These are phyloP conservation scores for Dictyostelium citrinum DNA, from an alignment of 78 protist species.

Conservation along the genomic window DNA sequence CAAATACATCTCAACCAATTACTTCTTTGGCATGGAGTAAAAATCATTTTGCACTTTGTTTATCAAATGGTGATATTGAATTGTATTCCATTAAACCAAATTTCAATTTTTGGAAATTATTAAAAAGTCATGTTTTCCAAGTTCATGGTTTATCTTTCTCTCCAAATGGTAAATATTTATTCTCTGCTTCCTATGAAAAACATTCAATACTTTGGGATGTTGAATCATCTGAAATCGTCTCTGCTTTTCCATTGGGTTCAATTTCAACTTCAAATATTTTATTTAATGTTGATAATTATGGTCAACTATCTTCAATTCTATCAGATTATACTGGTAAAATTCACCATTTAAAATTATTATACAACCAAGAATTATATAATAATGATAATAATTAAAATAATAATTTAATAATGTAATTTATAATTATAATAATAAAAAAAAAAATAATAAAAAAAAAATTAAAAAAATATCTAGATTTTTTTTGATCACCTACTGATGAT, in stretches of 20 bases:
- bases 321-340: conserved; percentile 75
- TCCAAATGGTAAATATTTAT: conserved; percentile 23
- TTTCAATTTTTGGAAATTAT: not conserved
- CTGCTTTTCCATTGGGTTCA: conserved; percentile 38
- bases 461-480: not conserved
- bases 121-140: conserved; percentile 13
- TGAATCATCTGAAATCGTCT: not conserved
- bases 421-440: not conserved
- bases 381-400: too few relatives aligned
- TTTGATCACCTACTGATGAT: not conserved
- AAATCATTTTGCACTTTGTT: conserved; percentile 13
- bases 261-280: conserved; percentile 58
- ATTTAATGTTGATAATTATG: not conserved
- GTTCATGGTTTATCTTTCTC: conserved; percentile 34
- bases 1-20: not conserved
- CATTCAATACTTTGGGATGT: conserved; percentile 58
- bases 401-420: not conserved
- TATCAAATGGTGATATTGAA: not conserved
- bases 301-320: not conserved
- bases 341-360: conserved; percentile 26
- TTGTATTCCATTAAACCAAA: not conserved
- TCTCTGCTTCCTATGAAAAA: conserved; percentile 48
- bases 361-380: not conserved
- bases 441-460: not conserved
- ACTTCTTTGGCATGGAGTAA: conserved; percentile 1